These are phyloP conservation scores for Lasiodiplodia hormozganensis DNA, from an alignment of 2,329 filamentous ascomycete species.

Conservation along the genomic window DNA sequence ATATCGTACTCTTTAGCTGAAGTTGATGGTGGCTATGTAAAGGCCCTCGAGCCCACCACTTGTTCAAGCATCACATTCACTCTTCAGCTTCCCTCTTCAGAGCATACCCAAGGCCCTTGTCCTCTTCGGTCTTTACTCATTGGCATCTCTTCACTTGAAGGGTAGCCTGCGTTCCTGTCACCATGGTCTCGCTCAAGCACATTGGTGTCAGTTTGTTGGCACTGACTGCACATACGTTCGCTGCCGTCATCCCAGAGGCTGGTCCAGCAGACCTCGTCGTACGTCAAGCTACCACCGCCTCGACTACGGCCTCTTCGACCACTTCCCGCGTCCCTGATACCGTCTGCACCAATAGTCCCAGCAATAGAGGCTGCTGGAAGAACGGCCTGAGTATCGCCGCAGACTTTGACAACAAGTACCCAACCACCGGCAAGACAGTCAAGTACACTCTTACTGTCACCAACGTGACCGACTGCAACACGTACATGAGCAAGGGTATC, in stretches of 20 bases:
- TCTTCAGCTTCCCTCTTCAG: slow-evolving; percentile 4
- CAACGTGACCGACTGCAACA: slow-evolving; percentile 50
- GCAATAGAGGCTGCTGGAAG: slow-evolving; percentile 51
- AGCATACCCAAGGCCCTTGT: not conserved
- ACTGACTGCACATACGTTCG: slow-evolving; percentile 37
- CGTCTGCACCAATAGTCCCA: slow-evolving; percentile 50
- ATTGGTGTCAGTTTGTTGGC: slow-evolving; percentile 19
- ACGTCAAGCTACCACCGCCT: slow-evolving; percentile 29
- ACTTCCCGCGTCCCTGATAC: slow-evolving; percentile 36
- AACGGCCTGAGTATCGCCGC: slow-evolving; percentile 53
- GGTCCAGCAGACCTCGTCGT: slow-evolving; percentile 9
- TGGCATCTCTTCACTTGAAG: not conserved
- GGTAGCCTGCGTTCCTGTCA: not conserved
- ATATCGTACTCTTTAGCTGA: slow-evolving; percentile 4
- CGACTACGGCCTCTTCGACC: slow-evolving; percentile 26
- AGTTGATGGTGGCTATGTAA: slow-evolving; percentile 13
- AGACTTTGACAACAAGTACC: slow-evolving; percentile 54
- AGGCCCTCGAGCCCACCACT: slow-evolving; percentile 3
- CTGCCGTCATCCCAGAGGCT: slow-evolving; percentile 37
- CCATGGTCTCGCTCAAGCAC: slow-evolving; percentile 38
- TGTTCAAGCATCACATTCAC: slow-evolving; percentile 16
- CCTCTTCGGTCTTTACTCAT: slow-evolving; percentile 21
- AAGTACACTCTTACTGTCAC: slow-evolving; percentile 52
- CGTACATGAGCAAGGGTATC: slow-evolving; percentile 24
- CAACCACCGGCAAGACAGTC: slow-evolving; percentile 45